Conservation (phyloP, 2,329 filamentous ascomycete genomes). For the Diaporthe batatas region DNA sequence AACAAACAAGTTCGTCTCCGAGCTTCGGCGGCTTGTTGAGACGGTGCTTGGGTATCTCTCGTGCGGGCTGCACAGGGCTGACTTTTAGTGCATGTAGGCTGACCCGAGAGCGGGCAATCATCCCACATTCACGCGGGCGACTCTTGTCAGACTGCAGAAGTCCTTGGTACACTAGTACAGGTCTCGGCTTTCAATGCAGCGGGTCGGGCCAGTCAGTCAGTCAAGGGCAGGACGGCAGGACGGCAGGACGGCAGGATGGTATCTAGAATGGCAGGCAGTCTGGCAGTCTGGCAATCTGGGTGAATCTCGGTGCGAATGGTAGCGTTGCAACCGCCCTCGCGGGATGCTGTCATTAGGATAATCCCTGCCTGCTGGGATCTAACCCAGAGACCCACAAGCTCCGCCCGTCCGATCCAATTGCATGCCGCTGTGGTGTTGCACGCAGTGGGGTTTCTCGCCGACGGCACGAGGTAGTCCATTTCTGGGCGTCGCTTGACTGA, state of each 20-base stretch:
- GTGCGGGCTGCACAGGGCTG: background rate
- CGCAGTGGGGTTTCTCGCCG: constrained; percentile 22
- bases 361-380: constrained; percentile 1
- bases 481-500: constrained; percentile 23
- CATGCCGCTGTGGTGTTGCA: background rate
- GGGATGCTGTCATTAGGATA: constrained; percentile 21
- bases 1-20: background rate
- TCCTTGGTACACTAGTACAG: background rate
- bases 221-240: background rate
- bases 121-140: background rate
- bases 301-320: constrained; percentile 13
- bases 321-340: constrained; percentile 9
- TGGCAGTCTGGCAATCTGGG: no score
- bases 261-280: no score
- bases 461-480: constrained; percentile 5
- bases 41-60: background rate
- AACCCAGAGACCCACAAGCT: constrained; percentile 29
- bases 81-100: constrained; percentile 5
- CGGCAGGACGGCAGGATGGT: no score
- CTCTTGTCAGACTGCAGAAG: constrained; percentile 4
- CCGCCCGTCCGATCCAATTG: constrained; percentile 41
- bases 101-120: constrained; percentile 8
- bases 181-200: constrained; percentile 14
- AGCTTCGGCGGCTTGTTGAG: background rate
- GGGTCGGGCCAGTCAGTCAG: constrained; percentile 4